These are phyloP conservation scores for Suillus luteus DNA, from an alignment of 768 basidiomycete genomes.

Conservation along the genomic window DNA sequence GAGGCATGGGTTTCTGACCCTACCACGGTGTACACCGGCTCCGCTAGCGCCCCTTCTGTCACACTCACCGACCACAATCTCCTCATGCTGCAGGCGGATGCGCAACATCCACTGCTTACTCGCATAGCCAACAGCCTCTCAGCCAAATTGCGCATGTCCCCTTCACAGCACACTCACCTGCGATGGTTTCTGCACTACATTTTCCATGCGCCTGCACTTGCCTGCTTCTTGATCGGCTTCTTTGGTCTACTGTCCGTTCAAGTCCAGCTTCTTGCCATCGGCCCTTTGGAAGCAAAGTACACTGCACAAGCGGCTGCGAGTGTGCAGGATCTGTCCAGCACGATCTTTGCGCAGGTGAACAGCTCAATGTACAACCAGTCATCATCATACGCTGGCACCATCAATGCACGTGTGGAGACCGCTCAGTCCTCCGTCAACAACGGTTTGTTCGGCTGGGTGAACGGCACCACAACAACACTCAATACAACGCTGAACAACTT, in stretches of 20 bases:
- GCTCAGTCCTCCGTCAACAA: constrained; percentile 82
- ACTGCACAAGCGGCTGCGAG: constrained; percentile 60
- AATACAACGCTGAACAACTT: constrained; percentile 87
- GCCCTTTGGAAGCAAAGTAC: constrained; percentile 72
- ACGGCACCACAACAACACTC: constrained; percentile 82
- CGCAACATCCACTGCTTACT: constrained; percentile 73
- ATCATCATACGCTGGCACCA: constrained; percentile 67
- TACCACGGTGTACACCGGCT: constrained; percentile 46
- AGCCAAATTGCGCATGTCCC: constrained; percentile 51
- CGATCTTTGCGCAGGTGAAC: constrained; percentile 78
- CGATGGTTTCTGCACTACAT: constrained; percentile 92
- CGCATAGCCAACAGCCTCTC: constrained; percentile 60
- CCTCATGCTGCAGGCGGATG: constrained; percentile 68
- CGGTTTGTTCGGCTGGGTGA: constrained; percentile 94
- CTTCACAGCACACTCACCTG: constrained; percentile 65
- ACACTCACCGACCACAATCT: constrained; percentile 76
- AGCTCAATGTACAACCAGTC: constrained; percentile 83
- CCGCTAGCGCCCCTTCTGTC: constrained; percentile 48
- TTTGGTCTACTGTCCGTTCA: constrained; percentile 86
- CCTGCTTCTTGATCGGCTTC: constrained; percentile 90
- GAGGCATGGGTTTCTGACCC: constrained; percentile 80
- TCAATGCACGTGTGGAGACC: constrained; percentile 70
- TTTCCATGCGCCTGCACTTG: constrained; percentile 87
- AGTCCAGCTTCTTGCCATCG: constrained; percentile 80
- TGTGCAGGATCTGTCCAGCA: constrained; percentile 64